These are phyloP conservation scores for Talaromyces adpressus DNA, from an alignment of 495 filamentous ascomycete genomes.

Conservation along the genomic window DNA sequence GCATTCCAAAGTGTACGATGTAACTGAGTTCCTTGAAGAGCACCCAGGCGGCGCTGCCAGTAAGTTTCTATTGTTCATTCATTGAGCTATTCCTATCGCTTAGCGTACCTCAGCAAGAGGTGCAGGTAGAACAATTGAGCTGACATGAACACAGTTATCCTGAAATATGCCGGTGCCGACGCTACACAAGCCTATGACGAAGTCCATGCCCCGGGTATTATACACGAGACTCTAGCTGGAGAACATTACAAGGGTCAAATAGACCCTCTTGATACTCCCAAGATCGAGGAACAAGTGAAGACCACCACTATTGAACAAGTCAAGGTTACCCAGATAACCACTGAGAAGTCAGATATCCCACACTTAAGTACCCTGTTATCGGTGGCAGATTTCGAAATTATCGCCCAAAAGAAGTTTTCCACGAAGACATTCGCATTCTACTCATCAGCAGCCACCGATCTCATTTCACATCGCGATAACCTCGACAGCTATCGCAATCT, in stretches of 20 bases:
- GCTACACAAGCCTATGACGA: conserved; percentile 62
- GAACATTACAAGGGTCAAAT: too few relatives aligned
- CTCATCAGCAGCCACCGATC: conserved; percentile 72
- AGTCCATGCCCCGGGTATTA: conserved; percentile 55
- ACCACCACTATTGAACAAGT: conserved; percentile 30
- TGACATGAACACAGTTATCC: conserved; percentile 35
- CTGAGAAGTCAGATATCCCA: conserved; percentile 35
- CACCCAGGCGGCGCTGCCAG: conserved; percentile 43
- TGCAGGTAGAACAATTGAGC: too few relatives aligned
- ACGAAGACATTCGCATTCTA: conserved; percentile 79
- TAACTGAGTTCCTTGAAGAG: conserved; percentile 58
- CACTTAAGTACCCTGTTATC: conserved; percentile 63
- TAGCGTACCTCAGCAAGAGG: too few relatives aligned
- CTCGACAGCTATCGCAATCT: conserved; percentile 53
- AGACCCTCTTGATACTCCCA: too few relatives aligned
- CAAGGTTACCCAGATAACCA: conserved; percentile 16
- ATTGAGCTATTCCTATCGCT: too few relatives aligned
- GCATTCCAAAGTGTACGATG: conserved; percentile 82
- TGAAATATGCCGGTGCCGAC: conserved; percentile 63
- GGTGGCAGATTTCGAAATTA: conserved; percentile 62
- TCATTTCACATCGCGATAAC: conserved; percentile 55
- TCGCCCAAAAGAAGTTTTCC: conserved; percentile 53
- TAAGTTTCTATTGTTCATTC: too few relatives aligned
- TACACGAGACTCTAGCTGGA: conserved; percentile 47
- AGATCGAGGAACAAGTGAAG: conserved; percentile 34